Evolutionary conservation across 179 eudicot species (phyloP).

Genomic region (Silene vulgaris): DNA sequence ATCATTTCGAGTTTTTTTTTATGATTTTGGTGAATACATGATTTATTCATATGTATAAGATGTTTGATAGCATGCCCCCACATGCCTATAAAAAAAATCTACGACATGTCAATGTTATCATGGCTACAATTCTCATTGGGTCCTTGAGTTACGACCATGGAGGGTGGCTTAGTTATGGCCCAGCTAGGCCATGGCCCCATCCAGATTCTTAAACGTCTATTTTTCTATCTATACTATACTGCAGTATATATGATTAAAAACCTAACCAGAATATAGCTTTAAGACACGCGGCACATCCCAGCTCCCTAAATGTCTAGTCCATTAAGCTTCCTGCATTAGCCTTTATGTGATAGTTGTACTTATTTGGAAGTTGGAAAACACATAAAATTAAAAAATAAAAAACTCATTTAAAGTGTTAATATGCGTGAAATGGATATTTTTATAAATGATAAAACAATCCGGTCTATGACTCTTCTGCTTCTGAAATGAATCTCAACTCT

Average conservation of each 20-base stretch:
- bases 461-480: slow-evolving; percentile 25
- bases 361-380: neutral
- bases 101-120: neutral
- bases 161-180: neutral
- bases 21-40: neutral
- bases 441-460: slow-evolving; percentile 23
- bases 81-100: neutral
- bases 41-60: neutral
- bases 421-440: neutral
- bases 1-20: neutral
- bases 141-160: neutral
- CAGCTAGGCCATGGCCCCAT: neutral
- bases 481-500: slow-evolving; percentile 56
- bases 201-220: neutral
- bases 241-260: neutral
- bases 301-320: neutral
- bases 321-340: neutral
- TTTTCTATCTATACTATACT: neutral
- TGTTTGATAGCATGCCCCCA: neutral
- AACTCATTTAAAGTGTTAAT: neutral
- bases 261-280: neutral
- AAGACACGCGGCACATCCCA: neutral
- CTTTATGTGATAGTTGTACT: neutral
- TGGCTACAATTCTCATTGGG: neutral
- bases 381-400: neutral